Evolutionary conservation across 208 protist species (phyloP).

Genomic region (Leishmania guyanensis): DNA sequence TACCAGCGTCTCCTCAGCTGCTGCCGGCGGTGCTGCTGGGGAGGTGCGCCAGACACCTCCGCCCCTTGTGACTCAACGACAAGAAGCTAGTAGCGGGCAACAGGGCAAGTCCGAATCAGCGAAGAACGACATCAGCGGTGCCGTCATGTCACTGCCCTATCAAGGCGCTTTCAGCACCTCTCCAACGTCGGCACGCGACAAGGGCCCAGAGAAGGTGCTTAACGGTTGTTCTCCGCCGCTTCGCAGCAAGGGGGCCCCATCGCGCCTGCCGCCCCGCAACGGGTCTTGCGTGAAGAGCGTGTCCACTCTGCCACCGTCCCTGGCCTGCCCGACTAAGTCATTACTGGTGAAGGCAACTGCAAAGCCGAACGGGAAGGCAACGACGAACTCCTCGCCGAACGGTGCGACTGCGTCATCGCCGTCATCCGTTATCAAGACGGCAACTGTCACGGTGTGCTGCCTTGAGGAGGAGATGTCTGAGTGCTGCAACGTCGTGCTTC

Average conservation of each 20-base stretch:
- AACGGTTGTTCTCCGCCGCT: not conserved
- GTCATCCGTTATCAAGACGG: not conserved
- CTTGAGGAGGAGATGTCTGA: constrained; percentile 12
- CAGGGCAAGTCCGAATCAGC: too few relatives aligned
- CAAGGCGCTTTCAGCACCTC: not conserved
- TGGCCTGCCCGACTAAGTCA: not conserved
- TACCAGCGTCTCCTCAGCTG: not conserved
- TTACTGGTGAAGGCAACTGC: not conserved
- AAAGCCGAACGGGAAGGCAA: not conserved
- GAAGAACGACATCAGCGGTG: not conserved
- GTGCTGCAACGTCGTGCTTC: not conserved
- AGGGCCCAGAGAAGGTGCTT: not conserved
- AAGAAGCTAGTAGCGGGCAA: not conserved
- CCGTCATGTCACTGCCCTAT: not conserved
- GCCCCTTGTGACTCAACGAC: not conserved
- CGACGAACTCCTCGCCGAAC: not conserved
- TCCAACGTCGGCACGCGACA: not conserved
- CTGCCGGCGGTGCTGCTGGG: not conserved
- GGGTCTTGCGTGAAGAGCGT: not conserved
- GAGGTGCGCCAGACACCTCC: not conserved
- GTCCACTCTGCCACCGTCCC: not conserved
- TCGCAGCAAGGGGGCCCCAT: not conserved
- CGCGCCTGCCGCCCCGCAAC: constrained; percentile 13
- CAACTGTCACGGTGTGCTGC: constrained; percentile 14
- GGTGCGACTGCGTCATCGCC: not conserved